These are phyloP conservation scores for Salvia miltiorrhiza DNA, from an alignment of 257 asterid genomes.

Conservation along the genomic window DNA sequence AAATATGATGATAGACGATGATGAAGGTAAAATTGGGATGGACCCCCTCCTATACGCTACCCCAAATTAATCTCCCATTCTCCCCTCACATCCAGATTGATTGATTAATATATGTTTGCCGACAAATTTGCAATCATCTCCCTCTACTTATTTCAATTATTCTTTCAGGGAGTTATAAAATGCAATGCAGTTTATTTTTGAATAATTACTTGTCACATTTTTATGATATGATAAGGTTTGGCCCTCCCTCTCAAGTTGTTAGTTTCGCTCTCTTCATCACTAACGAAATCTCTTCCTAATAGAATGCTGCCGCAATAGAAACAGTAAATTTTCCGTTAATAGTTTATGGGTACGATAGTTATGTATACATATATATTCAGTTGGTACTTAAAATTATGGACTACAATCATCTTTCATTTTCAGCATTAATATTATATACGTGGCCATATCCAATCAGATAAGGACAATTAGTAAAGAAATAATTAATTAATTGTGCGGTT, in stretches of 20 bases:
- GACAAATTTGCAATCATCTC: constrained; percentile 30
- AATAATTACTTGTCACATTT: not conserved
- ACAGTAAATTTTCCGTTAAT: not conserved
- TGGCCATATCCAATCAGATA: not conserved
- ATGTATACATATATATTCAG: not conserved
- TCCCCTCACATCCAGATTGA: constrained; percentile 17
- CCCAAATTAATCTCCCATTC: constrained; percentile 17
- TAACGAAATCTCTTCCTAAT: not conserved
- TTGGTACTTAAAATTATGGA: no score
- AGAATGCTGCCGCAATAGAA: not conserved
- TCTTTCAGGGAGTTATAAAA: not conserved
- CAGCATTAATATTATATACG: not conserved
- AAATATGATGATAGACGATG: not conserved
- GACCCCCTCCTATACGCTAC: not conserved
- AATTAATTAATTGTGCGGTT: not conserved
- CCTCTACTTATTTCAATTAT: not conserved
- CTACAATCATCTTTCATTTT: not conserved
- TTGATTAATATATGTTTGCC: constrained; percentile 25
- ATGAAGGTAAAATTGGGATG: not conserved
- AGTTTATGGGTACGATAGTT: not conserved
- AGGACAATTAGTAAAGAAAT: not conserved
- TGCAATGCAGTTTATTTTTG: not conserved
- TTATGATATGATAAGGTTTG: not conserved
- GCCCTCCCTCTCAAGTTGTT: not conserved
- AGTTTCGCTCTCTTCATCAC: not conserved